A percentile compares a stretch with the other conserved stretches of the same genome.
These are phyloP conservation scores for Lipomyces mesembrius DNA, from an alignment of 805 yeast genomes.

Conservation along the genomic window DNA sequence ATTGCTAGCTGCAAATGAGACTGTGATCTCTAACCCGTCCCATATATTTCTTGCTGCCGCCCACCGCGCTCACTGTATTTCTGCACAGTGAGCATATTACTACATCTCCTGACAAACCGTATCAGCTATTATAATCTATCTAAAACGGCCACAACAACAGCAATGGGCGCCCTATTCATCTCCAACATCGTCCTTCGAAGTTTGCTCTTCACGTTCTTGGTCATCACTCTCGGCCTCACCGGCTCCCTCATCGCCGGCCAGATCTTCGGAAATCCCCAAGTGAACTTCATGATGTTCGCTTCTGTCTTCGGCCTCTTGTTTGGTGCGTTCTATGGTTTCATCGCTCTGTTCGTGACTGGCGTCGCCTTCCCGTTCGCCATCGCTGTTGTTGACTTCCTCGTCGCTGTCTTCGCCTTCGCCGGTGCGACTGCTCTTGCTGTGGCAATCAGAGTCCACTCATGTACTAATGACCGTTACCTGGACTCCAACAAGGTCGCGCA, in stretches of 20 bases:
- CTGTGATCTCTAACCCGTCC: too few relatives aligned
- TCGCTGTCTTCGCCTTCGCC: constrained; percentile 88
- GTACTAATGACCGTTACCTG: constrained; percentile 69
- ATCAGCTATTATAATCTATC: too few relatives aligned
- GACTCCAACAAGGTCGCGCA: constrained; percentile 69
- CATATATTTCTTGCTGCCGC: too few relatives aligned
- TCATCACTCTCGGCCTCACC: constrained; percentile 81
- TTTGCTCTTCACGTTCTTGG: constrained; percentile 73
- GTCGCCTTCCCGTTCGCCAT: constrained; percentile 87
- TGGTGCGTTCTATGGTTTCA: constrained; percentile 75
- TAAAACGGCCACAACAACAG: background rate
- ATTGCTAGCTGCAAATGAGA: too few relatives aligned
- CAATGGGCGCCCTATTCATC: constrained; percentile 35
- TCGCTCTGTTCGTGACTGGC: constrained; percentile 75
- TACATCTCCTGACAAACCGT: too few relatives aligned
- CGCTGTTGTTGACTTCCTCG: constrained; percentile 79
- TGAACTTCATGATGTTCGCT: constrained; percentile 85
- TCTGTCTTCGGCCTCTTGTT: constrained; percentile 84
- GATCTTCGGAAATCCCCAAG: constrained; percentile 70
- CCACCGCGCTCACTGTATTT: too few relatives aligned
- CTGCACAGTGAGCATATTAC: too few relatives aligned
- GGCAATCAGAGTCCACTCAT: constrained; percentile 83
- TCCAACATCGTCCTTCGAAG: constrained; percentile 60
- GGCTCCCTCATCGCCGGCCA: constrained; percentile 80
- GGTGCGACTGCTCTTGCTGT: constrained; percentile 95